Base-by-base conservation (phyloP, 1,284 basidiomycete genomes). In the Trichosporon ovoides region DNA sequence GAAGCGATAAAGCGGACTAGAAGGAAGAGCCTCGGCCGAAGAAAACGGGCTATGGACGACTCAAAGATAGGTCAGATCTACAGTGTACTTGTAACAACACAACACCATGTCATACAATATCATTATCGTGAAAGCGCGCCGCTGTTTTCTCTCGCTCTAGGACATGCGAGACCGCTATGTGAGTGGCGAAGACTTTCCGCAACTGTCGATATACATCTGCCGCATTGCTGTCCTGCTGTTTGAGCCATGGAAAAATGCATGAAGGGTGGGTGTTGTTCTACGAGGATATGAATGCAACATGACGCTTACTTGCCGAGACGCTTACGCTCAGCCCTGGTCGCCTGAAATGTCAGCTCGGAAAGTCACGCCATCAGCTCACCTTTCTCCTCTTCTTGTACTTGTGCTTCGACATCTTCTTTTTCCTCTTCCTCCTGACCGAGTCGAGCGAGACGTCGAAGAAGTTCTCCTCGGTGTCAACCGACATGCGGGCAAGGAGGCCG, bases 301-400 rank as follows among this genome's bases (percentile, higher is more conserved):
- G 43, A 48, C 22, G 56, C 24, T 57, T 67, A 68, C 62, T 68
- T 68, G 61, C 66, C 64, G 33, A 68, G 61, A 48, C 59, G 59
- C 63, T 61, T 66, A 35, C 66, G 62, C 59, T 63, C 36, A n/a
- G 65, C 59, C 16, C 58, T 49, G 52, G 61, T 64, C 2, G 61
- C 64, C 64, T 66, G 56, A 6, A 33, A 13, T 7, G 46, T 55
- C 24, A 48, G 57, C 51, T 20, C 28, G n/a, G n/a, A n/a, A n/a
- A n/a, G 28, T 24, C 13, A 12, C 10, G 35, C 14, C 43, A n/a
- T 85, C 85, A 83, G 77, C 82, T 89, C 57, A 85, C 86, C 59
- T 83, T 84, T 67, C 80, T 90, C 74, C 83, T 86, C 64, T 87
- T 87, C 71, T 92, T 89, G 64, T 70, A 69, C 66, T 74, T 74